Base-by-base conservation (phyloP, 345 rosid species). In the Salix udensis region DNA sequence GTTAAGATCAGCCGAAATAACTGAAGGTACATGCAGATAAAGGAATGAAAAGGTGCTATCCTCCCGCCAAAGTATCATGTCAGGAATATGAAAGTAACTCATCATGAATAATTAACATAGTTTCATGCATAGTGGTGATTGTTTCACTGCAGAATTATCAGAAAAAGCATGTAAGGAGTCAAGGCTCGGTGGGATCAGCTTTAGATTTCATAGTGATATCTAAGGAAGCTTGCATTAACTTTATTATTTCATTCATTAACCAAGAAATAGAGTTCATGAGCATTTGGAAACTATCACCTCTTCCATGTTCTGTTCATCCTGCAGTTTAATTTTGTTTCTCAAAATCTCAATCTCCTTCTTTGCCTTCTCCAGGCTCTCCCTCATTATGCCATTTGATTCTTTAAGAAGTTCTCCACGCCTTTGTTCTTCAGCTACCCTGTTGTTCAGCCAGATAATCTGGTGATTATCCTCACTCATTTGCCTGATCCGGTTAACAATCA, bases 381-480 rank as follows among this genome's bases (percentile, higher is more conserved):
- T 83, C 73, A 92, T 64, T 0, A 81, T 42, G 6, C 75, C 84
- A 74, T 88, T 37, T 42, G 95, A 88, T 67, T 86, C 90, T 81
- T 86, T 85, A 24, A 91, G 85, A 61, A 64, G 85, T 74, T 73
- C 85, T 21, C 83, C 42, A 67, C 84, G 82, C 77, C 71, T 89
- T 77, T 72, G 80, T 55, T 84, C 84, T 67, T 77, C 86, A 0
- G 60, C 83, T 7, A 83, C 86, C 84, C 76, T 87, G 81, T 82
- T 85, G 76, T 88, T 89, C 14, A 75, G 78, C 84, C 81, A 90
- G 53, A 75, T 70, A 8, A 92, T 91, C 82, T 87, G 89, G 83
- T 90, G 94, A 68, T 88, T 89, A 31, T 90, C 93, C 68, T 91
- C 94, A 48, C 84, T 65, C 75, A 92, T 87, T 82, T 90, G 87